A percentile compares a stretch with the other conserved stretches of the same genome.
These are phyloP conservation scores for Nannizziopsis barbatae DNA, from an alignment of 2,329 filamentous ascomycete species.

Conservation along the genomic window DNA sequence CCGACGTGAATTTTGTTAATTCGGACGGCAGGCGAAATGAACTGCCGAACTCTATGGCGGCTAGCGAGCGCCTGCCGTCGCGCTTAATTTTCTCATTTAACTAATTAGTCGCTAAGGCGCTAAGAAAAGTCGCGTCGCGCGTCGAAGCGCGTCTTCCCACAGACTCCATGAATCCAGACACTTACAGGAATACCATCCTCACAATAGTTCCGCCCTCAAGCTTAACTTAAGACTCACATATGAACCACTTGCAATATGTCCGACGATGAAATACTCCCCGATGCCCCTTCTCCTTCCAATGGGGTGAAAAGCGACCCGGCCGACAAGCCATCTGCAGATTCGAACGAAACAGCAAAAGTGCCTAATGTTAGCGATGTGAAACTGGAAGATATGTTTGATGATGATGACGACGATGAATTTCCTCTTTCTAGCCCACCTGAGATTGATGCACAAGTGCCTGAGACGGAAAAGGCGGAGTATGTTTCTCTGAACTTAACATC, in stretches of 20 bases:
- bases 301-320: constrained; percentile 1
- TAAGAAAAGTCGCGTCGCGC: neutral
- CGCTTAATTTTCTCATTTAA: neutral
- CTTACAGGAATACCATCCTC: neutral
- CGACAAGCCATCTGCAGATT: constrained; percentile 19
- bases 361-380: constrained; percentile 28
- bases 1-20: too few species aligned
- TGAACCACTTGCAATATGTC: constrained; percentile 6
- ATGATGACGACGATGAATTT: constrained; percentile 47
- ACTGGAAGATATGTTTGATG: constrained; percentile 51
- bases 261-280: constrained; percentile 12
- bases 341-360: constrained; percentile 22
- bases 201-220: neutral
- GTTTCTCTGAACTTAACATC: neutral
- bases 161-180: neutral
- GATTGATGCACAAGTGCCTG: neutral
- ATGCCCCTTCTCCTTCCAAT: constrained; percentile 2
- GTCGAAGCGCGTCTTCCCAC: constrained; percentile 3
- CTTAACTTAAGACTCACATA: neutral
- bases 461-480: constrained; percentile 6
- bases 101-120: too few species aligned
- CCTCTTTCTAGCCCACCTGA: constrained; percentile 41
- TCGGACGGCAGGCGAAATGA: too few species aligned
- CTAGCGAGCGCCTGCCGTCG: too few species aligned
- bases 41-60: too few species aligned